Evolutionary conservation across 2,329 filamentous ascomycete species (phyloP).

Genomic region (Ascochyta pisi): DNA sequence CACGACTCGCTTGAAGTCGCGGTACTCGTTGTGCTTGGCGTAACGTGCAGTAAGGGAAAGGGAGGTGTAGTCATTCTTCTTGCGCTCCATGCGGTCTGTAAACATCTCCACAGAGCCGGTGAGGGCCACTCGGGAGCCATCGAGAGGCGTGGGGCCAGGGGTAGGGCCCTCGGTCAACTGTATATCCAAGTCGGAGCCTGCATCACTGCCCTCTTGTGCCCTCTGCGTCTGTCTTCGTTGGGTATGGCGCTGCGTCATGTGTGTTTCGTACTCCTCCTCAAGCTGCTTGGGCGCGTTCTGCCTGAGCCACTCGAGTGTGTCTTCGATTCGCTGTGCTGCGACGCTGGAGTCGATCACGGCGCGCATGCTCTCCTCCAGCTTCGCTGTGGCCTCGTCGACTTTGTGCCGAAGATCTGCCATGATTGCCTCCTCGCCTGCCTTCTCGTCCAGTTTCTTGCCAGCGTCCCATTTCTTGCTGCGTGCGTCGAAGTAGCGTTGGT

Average conservation of each 20-base stretch:
- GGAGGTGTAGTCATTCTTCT: slow-evolving; percentile 54
- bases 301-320: slow-evolving; percentile 53
- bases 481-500: slow-evolving; percentile 46
- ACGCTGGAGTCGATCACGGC: slow-evolving; percentile 64
- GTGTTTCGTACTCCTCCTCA: slow-evolving; percentile 42
- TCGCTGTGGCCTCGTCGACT: slow-evolving; percentile 60
- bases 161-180: slow-evolving; percentile 49
- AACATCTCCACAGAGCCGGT: slow-evolving; percentile 49
- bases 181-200: slow-evolving; percentile 43
- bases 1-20: slow-evolving; percentile 65
- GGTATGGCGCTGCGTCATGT: slow-evolving; percentile 47
- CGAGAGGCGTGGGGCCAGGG: slow-evolving; percentile 48
- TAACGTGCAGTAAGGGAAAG: slow-evolving; percentile 56
- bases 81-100: slow-evolving; percentile 45
- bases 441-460: slow-evolving; percentile 45
- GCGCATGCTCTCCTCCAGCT: slow-evolving; percentile 65
- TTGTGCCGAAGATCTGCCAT: slow-evolving; percentile 51
- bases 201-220: slow-evolving; percentile 22
- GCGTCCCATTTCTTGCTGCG: slow-evolving; percentile 45
- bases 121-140: slow-evolving; percentile 41
- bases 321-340: slow-evolving; percentile 54
- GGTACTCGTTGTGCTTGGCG: slow-evolving; percentile 65
- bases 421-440: slow-evolving; percentile 48
- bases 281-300: slow-evolving; percentile 41
- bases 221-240: slow-evolving; percentile 23